Evolutionary conservation across 495 filamentous ascomycete species (phyloP).

Genomic region (Letharia lupina): DNA sequence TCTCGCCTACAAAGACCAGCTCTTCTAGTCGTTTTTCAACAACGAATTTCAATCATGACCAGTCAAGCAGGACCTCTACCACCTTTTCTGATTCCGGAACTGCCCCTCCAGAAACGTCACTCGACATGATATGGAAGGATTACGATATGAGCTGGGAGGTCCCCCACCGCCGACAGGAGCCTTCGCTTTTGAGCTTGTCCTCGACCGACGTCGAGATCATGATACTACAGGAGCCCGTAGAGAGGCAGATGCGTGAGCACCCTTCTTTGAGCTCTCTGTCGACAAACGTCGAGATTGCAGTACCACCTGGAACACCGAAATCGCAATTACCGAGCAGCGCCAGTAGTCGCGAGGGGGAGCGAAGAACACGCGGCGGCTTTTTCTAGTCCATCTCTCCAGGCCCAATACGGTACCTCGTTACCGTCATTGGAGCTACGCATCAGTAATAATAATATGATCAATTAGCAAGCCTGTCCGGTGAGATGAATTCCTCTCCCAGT

Average conservation of each 20-base stretch:
- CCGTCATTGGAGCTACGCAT: neutral
- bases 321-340: neutral
- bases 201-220: neutral
- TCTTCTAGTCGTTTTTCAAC: neutral
- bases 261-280: neutral
- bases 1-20: neutral
- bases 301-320: neutral
- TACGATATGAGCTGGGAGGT: conserved; percentile 4
- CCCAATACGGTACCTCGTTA: neutral
- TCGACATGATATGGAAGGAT: neutral
- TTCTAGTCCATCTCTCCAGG: neutral
- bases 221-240: neutral
- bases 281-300: neutral
- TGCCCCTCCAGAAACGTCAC: neutral
- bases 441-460: neutral
- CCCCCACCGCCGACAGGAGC: neutral
- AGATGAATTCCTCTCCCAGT: neutral
- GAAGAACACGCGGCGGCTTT: neutral
- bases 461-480: neutral
- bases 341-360: neutral
- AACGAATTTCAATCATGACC: neutral
- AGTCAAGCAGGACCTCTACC: neutral
- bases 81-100: neutral
- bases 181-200: neutral
- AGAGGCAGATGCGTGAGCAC: neutral